phyloP scores from a whole-genome alignment of 1,284 basidiomycete species.

The Mrakiaceae sp. region DNA sequence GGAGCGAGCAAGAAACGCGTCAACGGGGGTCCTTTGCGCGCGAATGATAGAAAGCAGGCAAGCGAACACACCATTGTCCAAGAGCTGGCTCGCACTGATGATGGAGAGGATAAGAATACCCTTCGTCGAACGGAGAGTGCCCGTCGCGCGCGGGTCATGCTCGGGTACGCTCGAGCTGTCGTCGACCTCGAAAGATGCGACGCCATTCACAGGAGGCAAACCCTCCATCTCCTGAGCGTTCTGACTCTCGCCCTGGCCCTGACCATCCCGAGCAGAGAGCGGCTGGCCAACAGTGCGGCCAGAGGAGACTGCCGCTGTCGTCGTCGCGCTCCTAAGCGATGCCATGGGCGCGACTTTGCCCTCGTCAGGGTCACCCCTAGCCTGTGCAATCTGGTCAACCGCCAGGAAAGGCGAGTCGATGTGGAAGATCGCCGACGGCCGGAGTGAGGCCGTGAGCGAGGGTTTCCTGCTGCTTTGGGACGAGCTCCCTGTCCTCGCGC shows the following conservation, averaged over 20 bases:
- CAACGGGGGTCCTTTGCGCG: no score
- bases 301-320: no score
- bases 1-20: no score
- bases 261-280: no score
- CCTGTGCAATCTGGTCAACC: no score
- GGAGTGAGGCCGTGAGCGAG: not conserved
- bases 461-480: not conserved
- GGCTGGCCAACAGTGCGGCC: no score
- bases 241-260: no score
- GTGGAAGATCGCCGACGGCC: not conserved
- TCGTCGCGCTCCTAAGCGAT: no score
- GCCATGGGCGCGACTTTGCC: no score
- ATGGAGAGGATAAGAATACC: slow-evolving; percentile 3
- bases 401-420: not conserved
- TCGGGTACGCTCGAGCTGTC: not conserved
- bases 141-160: slow-evolving; percentile 4
- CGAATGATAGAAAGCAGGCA: no score
- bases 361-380: not conserved
- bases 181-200: not conserved
- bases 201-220: no score
- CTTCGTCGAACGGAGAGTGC: slow-evolving; percentile 2
- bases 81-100: slow-evolving; percentile 8
- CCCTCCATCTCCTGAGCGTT: no score
- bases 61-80: slow-evolving; percentile 7
- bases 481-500: not conserved